These are phyloP conservation scores for Globisporangium carolinianum DNA, from an alignment of 352 stramenopile species.

Conservation along the genomic window DNA sequence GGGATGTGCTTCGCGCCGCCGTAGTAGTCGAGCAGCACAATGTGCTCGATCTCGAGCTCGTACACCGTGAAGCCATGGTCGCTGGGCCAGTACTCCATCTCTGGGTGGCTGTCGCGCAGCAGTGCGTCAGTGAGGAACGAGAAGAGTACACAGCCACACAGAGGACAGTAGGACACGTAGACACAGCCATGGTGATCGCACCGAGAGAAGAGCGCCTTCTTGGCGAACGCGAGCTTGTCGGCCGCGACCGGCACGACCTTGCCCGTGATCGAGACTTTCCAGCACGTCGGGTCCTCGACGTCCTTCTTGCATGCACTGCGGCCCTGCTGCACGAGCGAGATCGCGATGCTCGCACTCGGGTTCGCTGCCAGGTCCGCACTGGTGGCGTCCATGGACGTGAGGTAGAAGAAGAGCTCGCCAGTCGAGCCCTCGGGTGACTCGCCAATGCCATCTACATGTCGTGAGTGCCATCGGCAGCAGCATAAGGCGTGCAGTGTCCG, in stretches of 20 bases:
- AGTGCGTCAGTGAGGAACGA: too few species aligned
- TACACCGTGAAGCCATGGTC: constrained; percentile 51
- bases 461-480: too few species aligned
- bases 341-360: constrained; percentile 43
- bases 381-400: constrained; percentile 47
- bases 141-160: too few species aligned
- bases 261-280: constrained; percentile 52
- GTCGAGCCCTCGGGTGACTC: constrained; percentile 23
- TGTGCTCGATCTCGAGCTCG: constrained; percentile 47
- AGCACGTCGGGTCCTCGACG: constrained; percentile 65
- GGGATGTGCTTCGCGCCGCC: constrained; percentile 58
- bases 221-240: constrained; percentile 34
- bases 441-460: constrained; percentile 43
- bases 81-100: constrained; percentile 61
- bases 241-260: constrained; percentile 36
- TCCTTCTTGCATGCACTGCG: constrained; percentile 58
- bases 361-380: constrained; percentile 49
- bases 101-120: constrained; percentile 21
- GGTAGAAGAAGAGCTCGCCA: constrained; percentile 66
- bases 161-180: too few species aligned
- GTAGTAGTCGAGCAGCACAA: constrained; percentile 68
- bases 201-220: constrained; percentile 63
- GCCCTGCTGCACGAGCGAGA: constrained; percentile 51
- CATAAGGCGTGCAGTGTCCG: too few species aligned
- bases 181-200: too few species aligned